phyloP scores from a whole-genome alignment of 164 flowering plant genomes.

The Annona cherimola region DNA sequence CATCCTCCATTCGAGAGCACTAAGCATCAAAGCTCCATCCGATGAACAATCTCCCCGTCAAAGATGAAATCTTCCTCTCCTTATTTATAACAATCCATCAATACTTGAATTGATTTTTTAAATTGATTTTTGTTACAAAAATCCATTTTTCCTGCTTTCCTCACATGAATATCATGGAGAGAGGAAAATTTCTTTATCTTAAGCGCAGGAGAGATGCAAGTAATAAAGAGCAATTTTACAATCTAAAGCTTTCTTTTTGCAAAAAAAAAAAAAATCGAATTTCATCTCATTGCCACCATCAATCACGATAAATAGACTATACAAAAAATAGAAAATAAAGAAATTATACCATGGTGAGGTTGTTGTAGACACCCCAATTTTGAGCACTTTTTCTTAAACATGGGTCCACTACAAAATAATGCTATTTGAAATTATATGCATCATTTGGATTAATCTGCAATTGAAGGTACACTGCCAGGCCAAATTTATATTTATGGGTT shows the following conservation, averaged over 20 bases:
- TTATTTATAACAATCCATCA: slow-evolving; percentile 14
- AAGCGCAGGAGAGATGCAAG: slow-evolving; percentile 53
- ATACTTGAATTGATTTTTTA: not conserved
- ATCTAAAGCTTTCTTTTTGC: slow-evolving; percentile 64
- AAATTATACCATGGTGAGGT: slow-evolving; percentile 32
- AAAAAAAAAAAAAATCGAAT: slow-evolving; percentile 8
- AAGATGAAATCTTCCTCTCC: slow-evolving; percentile 43
- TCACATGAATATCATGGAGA: slow-evolving; percentile 47
- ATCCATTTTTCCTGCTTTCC: not conserved
- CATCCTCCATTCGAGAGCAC: slow-evolving; percentile 70
- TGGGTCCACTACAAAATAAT: no score
- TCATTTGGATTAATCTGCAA: no score
- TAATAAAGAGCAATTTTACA: slow-evolving; percentile 33
- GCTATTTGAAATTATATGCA: no score
- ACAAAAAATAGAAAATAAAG: not conserved
- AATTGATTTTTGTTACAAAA: not conserved
- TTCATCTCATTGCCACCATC: not conserved
- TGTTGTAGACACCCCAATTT: no score
- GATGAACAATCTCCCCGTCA: slow-evolving; percentile 36
- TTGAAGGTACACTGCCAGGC: no score
- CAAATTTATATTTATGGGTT: no score
- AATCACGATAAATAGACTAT: not conserved
- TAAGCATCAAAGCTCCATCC: slow-evolving; percentile 60
- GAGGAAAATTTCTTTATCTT: slow-evolving; percentile 49
- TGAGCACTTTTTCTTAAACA: no score